Evolutionary conservation across 345 rosid species (phyloP).

Genomic region (Trapa bicornis): DNA sequence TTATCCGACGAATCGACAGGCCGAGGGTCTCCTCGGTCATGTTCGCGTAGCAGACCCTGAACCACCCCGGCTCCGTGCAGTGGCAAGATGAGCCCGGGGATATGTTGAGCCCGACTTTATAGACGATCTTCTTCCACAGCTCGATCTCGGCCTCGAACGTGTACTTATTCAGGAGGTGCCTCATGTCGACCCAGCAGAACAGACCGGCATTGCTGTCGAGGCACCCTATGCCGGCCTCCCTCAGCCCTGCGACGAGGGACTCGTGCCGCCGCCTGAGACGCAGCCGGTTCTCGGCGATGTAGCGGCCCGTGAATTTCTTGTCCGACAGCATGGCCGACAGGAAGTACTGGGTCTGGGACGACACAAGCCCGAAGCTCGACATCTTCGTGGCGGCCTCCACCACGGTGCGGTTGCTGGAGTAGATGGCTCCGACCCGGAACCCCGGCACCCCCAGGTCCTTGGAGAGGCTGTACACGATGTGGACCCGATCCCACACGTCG

Average conservation of each 20-base stretch:
- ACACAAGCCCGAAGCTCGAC: conserved; percentile 86
- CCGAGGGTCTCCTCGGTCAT: conserved; percentile 31
- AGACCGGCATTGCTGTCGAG: conserved; percentile 62
- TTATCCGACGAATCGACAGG: conserved; percentile 42
- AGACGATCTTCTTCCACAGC: conserved; percentile 56
- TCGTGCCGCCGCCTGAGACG: conserved; percentile 45
- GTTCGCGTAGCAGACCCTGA: conserved; percentile 71
- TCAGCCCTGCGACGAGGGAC: conserved; percentile 41
- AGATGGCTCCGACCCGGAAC: conserved; percentile 77
- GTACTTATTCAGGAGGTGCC: conserved; percentile 39
- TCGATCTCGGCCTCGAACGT: conserved; percentile 60
- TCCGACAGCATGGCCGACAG: conserved; percentile 53
- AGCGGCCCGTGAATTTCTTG: conserved; percentile 44
- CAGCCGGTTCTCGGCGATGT: conserved; percentile 44
- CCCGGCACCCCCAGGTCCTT: conserved; percentile 90
- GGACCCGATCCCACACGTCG: conserved; percentile 33
- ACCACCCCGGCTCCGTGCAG: conserved; percentile 82
- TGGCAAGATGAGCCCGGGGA: conserved; percentile 86
- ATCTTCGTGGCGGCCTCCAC: conserved; percentile 70
- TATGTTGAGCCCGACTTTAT: conserved; percentile 54
- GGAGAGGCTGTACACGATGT: conserved; percentile 72
- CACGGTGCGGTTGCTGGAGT: conserved; percentile 50
- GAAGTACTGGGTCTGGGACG: conserved; percentile 74
- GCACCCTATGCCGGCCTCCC: conserved; percentile 39
- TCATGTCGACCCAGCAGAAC: conserved; percentile 89